Evolutionary conservation across 2,329 filamentous ascomycete species (phyloP).

Genomic region (Alternaria conjuncta): DNA sequence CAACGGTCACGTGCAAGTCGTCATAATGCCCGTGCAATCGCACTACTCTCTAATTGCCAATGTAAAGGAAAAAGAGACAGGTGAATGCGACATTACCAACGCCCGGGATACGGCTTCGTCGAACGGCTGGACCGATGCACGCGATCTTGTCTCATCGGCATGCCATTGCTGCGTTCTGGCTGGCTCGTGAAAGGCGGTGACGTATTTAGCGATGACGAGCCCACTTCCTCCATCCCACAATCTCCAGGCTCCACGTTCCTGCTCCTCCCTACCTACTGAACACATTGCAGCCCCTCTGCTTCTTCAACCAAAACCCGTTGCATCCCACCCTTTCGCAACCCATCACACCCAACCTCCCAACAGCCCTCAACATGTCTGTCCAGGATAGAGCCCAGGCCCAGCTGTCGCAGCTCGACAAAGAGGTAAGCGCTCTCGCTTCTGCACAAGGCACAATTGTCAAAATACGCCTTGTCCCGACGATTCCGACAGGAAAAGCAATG

Average conservation of each 20-base stretch:
- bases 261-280: conserved; percentile 21
- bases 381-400: conserved; percentile 80
- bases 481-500: neutral
- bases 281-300: conserved; percentile 16
- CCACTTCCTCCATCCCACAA: conserved; percentile 38
- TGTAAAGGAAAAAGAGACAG: neutral
- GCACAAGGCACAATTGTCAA: conserved; percentile 11
- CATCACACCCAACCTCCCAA: conserved; percentile 8
- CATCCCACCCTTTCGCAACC: conserved; percentile 3
- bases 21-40: conserved; percentile 12
- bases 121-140: conserved; percentile 5
- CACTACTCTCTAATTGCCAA: conserved; percentile 9
- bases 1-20: conserved; percentile 15
- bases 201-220: conserved; percentile 46
- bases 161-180: conserved; percentile 15
- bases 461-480: conserved; percentile 1
- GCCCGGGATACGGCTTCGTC: neutral
- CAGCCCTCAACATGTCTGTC: conserved; percentile 67
- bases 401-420: conserved; percentile 79
- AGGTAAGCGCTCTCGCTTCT: conserved; percentile 63
- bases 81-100: neutral
- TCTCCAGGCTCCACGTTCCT: conserved; percentile 25
- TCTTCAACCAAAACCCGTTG: conserved; percentile 10
- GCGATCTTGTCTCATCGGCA: conserved; percentile 1
- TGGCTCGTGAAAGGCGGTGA: conserved; percentile 45